Evolutionary conservation across 2,329 filamentous ascomycete genomes (phyloP).

Genomic region (Rhytidhysteron rufulum): DNA sequence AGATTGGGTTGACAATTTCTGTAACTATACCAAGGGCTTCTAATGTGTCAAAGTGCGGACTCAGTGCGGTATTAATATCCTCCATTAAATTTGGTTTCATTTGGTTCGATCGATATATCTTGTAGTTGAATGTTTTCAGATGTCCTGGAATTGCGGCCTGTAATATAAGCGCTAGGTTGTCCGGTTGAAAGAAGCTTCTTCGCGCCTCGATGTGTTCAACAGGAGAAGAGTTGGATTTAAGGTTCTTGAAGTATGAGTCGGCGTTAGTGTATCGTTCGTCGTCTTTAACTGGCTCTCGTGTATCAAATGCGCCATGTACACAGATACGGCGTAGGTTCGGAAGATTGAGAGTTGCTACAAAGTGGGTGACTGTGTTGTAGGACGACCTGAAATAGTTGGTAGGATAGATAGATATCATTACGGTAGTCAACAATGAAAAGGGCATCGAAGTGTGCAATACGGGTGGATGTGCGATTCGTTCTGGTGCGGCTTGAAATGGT

Average conservation of each 20-base stretch:
- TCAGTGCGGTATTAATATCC: conserved; percentile 5
- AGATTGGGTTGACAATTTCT: conserved; percentile 3
- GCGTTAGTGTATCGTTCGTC: background rate
- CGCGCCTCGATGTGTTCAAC: conserved; percentile 6
- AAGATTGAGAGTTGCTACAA: background rate
- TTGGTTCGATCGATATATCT: conserved; percentile 4
- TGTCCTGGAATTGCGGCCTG: conserved; percentile 6
- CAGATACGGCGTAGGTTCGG: conserved; percentile 3
- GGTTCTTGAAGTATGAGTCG: conserved; percentile 1
- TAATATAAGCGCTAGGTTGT: background rate
- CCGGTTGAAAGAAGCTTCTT: background rate
- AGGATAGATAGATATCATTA: background rate
- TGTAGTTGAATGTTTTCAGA: conserved; percentile 10
- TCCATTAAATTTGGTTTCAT: background rate
- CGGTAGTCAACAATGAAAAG: background rate
- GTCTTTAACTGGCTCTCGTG: conserved; percentile 1
- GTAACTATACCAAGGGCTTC: conserved; percentile 4
- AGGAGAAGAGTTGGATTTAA: conserved; percentile 2
- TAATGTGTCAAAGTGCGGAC: conserved; percentile 3
- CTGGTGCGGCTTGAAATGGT: background rate
- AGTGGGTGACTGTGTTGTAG: no score
- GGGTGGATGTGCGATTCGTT: background rate
- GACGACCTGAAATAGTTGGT: background rate
- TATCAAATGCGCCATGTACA: conserved; percentile 5
- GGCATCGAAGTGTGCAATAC: background rate